Conservation (phyloP, 2,329 filamentous ascomycete species). For the Alternaria consortialis region DNA sequence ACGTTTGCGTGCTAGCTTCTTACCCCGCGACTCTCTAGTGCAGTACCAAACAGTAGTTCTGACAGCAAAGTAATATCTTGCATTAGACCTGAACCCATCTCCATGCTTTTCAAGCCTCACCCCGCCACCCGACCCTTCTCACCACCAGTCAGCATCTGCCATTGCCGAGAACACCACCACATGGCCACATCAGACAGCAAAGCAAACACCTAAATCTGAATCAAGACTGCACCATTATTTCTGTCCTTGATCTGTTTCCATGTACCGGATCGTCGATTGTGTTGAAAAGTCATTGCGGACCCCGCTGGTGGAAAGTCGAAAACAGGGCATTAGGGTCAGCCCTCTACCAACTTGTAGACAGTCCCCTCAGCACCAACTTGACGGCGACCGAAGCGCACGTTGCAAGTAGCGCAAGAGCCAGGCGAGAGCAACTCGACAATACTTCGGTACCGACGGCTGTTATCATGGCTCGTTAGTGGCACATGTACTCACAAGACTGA, state of each 20-base stretch:
- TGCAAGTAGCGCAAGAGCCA: neutral
- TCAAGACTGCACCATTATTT: neutral
- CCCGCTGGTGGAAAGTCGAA: neutral
- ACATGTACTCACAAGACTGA: conserved; percentile 11
- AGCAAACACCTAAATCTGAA: conserved; percentile 3
- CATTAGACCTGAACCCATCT: neutral
- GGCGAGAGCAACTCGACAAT: conserved; percentile 4
- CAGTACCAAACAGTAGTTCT: conserved; percentile 3
- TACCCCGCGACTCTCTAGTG: neutral
- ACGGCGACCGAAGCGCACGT: conserved; percentile 5
- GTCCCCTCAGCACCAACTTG: conserved; percentile 5
- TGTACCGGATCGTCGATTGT: neutral
- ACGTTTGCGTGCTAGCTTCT: neutral
- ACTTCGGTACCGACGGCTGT: conserved; percentile 3
- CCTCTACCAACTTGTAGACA: neutral
- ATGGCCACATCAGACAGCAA: conserved; percentile 8
- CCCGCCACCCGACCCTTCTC: conserved; percentile 2
- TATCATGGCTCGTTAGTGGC: conserved; percentile 32
- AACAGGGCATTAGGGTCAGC: neutral
- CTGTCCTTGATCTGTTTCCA: neutral
- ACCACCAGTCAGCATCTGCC: conserved; percentile 1
- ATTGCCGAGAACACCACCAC: conserved; percentile 3
- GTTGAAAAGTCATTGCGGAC: conserved; percentile 4
- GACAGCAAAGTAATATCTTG: conserved; percentile 2
- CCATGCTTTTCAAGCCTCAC: conserved; percentile 8